Percentiles rank a stretch among this genome's conserved stretches.
Conservation (phyloP, 148 eudicot species). For the Silene latifolia region DNA sequence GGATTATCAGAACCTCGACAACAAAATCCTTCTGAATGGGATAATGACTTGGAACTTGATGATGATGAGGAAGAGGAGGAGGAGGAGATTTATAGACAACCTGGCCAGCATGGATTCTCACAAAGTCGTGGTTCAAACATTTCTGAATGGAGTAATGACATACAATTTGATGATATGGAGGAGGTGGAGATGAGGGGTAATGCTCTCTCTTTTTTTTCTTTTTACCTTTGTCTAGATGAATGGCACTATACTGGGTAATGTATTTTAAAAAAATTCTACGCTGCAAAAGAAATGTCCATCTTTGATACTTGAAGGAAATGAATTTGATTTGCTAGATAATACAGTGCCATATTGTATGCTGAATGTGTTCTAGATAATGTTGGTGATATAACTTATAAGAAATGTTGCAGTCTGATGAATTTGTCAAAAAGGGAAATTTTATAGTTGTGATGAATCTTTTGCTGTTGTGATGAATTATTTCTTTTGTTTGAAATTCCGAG, state of each 20-base stretch:
- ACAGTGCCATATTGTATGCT: too few species aligned
- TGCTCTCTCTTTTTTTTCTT: neutral
- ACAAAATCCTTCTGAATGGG: slow-evolving; percentile 21
- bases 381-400: too few species aligned
- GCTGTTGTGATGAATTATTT: neutral
- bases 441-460: neutral
- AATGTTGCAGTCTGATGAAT: too few species aligned
- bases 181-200: slow-evolving; percentile 39
- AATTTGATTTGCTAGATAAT: too few species aligned
- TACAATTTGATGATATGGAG: slow-evolving; percentile 33
- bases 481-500: too few species aligned
- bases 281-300: neutral
- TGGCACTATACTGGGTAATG: neutral
- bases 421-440: too few species aligned
- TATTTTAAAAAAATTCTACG: neutral
- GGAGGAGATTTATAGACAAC: slow-evolving; percentile 20
- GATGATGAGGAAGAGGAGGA: slow-evolving; percentile 13
- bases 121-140: slow-evolving; percentile 11
- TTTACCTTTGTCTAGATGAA: slow-evolving; percentile 6
- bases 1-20: slow-evolving; percentile 8
- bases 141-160: slow-evolving; percentile 25
- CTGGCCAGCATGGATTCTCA: slow-evolving; percentile 5
- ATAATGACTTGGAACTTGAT: slow-evolving; percentile 26
- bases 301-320: too few species aligned
- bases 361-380: too few species aligned